Base-by-base conservation (phyloP, 1,284 basidiomycete species). In the Heliocybe sulcata region DNA sequence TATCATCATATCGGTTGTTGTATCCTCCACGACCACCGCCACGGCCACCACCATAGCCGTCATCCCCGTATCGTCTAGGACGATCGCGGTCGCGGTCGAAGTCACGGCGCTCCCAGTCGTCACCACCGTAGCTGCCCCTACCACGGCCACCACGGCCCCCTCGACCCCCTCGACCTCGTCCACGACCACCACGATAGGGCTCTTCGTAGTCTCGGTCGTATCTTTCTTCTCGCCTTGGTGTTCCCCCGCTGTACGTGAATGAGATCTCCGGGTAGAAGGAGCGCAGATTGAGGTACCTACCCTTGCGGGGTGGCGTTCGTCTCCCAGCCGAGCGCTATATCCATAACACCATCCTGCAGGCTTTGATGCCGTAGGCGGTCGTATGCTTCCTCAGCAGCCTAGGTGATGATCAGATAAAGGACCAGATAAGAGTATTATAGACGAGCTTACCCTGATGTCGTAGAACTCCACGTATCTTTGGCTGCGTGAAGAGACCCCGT, bases 261-360 rank as follows among this genome's bases (percentile, higher is more conserved):
- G 22, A 26, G 42, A 54, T 45, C 31, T 16, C 35, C 59, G 49
- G 16, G 8, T 42, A 23, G 6, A 26, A 48, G 22, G n/a, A 51
- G 19, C 14, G 56, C 57, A 52, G 61, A 72, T 69, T 69, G 65
- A 57, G 67, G 70, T 31, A 63, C n/a, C n/a, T 64, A 61, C 74
- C 70, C 59, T 69, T 73, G 64, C 56, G 72, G 63, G 57, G 72
- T 61, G 56, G 75, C 63, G 56, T 72, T 76, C 35, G 72, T 73
- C 60, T 98, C 94, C 87, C 93, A 97, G n/a, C 90, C 87, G 63
- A 90, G 93, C 1, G 83, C 77, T 52, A 98, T 83, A 50, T 94
- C 88, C 80, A 98, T 87, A 0, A 87, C 80, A 16, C 95, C 94
- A 61, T 93, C 93, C 65, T 90, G 85, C 56, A 94, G 77, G 1